Conservation (phyloP, 169 alveolate genomes). For the Hepatocystis sp. region DNA sequence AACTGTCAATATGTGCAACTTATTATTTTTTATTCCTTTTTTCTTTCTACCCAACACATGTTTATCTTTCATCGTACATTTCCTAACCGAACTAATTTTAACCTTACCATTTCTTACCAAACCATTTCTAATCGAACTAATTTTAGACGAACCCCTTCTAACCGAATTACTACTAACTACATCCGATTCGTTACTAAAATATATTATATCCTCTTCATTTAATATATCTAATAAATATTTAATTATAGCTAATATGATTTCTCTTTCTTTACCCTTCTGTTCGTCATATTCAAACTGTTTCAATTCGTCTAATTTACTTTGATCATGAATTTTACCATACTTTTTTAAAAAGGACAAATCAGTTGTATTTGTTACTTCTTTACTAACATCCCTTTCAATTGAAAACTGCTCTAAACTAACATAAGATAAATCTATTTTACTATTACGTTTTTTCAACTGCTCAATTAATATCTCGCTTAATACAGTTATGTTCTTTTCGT, state of each 20-base stretch:
- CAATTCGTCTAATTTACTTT: constrained; percentile 29
- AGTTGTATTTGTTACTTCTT: background rate
- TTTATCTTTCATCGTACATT: too few relatives aligned
- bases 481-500: constrained; percentile 37
- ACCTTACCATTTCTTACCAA: too few relatives aligned
- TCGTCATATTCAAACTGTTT: constrained; percentile 22
- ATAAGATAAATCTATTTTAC: constrained; percentile 46
- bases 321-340: constrained; percentile 10
- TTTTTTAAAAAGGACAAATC: background rate
- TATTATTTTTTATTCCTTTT: constrained; percentile 4
- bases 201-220: constrained; percentile 37
- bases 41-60: background rate
- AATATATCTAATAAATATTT: constrained; percentile 40
- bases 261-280: constrained; percentile 37
- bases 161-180: too few relatives aligned
- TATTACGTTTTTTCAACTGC: constrained; percentile 21
- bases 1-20: constrained; percentile 15
- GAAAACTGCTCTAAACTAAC: constrained; percentile 12
- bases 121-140: too few relatives aligned
- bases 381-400: background rate
- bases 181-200: constrained; percentile 5
- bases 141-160: too few relatives aligned
- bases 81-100: too few relatives aligned
- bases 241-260: constrained; percentile 60
- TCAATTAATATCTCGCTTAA: constrained; percentile 32